Base-by-base conservation (phyloP, 768 basidiomycete genomes). In the Mycena leptocephala region DNA sequence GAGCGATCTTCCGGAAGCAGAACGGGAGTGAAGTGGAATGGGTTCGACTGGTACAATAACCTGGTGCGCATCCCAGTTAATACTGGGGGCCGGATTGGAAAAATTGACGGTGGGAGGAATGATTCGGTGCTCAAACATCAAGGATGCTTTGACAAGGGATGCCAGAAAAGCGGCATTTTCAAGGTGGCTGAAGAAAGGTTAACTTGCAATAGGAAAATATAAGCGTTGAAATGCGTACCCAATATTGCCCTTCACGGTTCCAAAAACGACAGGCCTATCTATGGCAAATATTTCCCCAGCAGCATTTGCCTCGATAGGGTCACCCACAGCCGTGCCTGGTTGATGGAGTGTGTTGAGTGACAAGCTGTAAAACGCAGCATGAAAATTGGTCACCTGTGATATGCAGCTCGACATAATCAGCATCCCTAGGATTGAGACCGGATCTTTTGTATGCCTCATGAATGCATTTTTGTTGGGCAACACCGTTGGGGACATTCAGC, bases 251-350 rank as follows among this genome's bases (percentile, higher is more conserved):
- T 73, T 73, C n/a, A 73, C 55, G 2, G 28, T 26, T 26, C 72
- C 72, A 28, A 73, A 41, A 0, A 5, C 2, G 9, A 22, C 63
- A 13, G 22, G 1, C 2, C 18, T 28, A 11, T 41, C 30, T 2
- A 3, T 28, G 0, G n/a, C 56, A 67, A 74, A 74, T 22, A 74
- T 20, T 3, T 3, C 1, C 2, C 59, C 56, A 9, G 72, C 58
- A 0, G 46, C 58, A n/a, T 58, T 74, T 2, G 72, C 20, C 46
- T 74, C 72, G 24, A 74, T 67, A 10, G 87, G 86, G 58, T 89
- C 88, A 1, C 0, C 87, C 87, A 46, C 81, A 61, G 84, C 81
- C 8, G 88, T 88, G 4, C 72, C 65, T 72, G 39, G 7, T n/a
- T 9, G 5, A 37, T 3, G 10, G 11, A 20, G n/a, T n/a, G n/a